A percentile compares a stretch with the other conserved stretches of the same genome.
phyloP scores from a whole-genome alignment of 2,329 filamentous ascomycete genomes.

The Ophiostoma sp. region DNA sequence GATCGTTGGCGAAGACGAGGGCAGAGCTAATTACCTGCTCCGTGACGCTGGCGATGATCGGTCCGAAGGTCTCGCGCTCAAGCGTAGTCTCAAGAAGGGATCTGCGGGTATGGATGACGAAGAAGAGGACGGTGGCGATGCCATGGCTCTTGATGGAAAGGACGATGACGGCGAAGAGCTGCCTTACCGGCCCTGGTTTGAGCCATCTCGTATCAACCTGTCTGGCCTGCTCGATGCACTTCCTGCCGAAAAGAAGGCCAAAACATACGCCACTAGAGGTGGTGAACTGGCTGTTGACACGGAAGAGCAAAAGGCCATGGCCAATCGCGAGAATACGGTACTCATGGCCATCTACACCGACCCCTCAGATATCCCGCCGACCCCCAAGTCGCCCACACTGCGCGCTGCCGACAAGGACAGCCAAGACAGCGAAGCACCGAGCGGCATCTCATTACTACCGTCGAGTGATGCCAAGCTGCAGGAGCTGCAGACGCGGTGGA shows the following conservation, averaged over 20 bases:
- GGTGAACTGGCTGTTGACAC: constrained; percentile 49
- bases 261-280: constrained; percentile 51
- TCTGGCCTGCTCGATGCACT: constrained; percentile 34
- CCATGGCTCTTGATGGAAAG: neutral
- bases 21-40: constrained; percentile 61
- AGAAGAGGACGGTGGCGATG: constrained; percentile 42
- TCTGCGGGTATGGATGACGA: constrained; percentile 43
- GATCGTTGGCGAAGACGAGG: constrained; percentile 67
- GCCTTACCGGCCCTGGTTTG: constrained; percentile 43
- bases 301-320: constrained; percentile 51
- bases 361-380: constrained; percentile 49
- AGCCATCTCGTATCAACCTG: constrained; percentile 45
- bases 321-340: constrained; percentile 52
- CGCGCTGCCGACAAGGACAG: neutral
- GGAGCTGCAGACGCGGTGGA: constrained; percentile 47
- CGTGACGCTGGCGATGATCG: constrained; percentile 68
- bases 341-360: constrained; percentile 57
- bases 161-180: constrained; percentile 35
- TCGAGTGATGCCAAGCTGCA: constrained; percentile 38
- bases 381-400: constrained; percentile 48
- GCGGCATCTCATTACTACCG: constrained; percentile 33
- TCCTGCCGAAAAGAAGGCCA: constrained; percentile 41
- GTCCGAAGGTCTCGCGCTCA: constrained; percentile 65
- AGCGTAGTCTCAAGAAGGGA: constrained; percentile 45
- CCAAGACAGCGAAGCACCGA: neutral